Base-by-base conservation (phyloP, 352 stramenopile genomes). In the Globisporangium takayamanum region DNA sequence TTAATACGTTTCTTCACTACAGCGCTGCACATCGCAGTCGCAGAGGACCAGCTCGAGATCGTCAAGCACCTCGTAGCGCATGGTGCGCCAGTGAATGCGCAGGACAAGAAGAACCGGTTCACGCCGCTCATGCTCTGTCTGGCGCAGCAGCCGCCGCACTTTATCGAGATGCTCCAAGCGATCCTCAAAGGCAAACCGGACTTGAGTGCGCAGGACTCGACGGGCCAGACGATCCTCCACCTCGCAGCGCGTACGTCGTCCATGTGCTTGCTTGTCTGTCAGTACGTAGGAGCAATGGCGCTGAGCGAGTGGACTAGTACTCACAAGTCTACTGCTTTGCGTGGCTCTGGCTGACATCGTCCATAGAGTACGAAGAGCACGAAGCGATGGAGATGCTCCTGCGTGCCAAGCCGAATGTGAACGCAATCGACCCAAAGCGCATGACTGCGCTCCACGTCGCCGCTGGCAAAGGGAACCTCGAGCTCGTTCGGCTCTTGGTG, bases 81-180 rank as follows among this genome's bases (percentile, higher is more conserved):
- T 71, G 79, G 82, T 15, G 78, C 72, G n/a, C 69, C 72, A 57
- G 70, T 92, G 15, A 85, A 92, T 33, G 61, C 81, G 49, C 78
- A 89, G 64, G 76, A 89, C 30, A 92, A 87, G 69, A 89, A 89
- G 66, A 82, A 73, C 53, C 72, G 69, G 42, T 89, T 89, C 64
- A 92, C 82, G 51, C 77, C 82, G 30, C 55, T 88, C 30, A 92
- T 92, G 82, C 70, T 92, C 36, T 77, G 74, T 28, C 59, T 92
- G 45, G 82, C 82, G 26, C 82, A 89, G 42, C 82, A 87, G 42
- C 82, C 82, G 15, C 73, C 72, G 20, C 71, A 70, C 20, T 88
- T 84, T 57, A 50, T 88, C 56, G 77, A 88, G 55, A 84, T 89
- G 28, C 64, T 92, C 33, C 70, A 85, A 41, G 69, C 63, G 1